These are phyloP conservation scores for Cyclotella sp. DNA, from an alignment of 108 stramenopile species.

Conservation along the genomic window DNA sequence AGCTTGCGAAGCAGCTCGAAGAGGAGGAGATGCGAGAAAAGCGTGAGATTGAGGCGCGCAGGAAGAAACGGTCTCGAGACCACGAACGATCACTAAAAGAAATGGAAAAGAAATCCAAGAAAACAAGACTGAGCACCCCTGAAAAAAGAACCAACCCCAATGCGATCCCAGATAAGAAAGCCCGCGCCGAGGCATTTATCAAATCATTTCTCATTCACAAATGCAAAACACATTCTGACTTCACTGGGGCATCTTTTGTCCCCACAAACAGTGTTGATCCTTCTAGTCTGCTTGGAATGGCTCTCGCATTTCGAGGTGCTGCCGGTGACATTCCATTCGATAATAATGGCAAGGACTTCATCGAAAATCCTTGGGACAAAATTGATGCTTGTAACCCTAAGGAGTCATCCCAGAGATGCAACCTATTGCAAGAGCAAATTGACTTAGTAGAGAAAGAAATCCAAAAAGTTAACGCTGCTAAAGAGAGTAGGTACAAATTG, in stretches of 20 bases:
- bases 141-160: slow-evolving; percentile 35
- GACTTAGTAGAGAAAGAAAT: slow-evolving; percentile 46
- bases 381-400: slow-evolving; percentile 65
- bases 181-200: slow-evolving; percentile 76
- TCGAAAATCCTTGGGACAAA: slow-evolving; percentile 64
- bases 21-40: slow-evolving; percentile 65
- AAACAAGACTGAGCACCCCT: slow-evolving; percentile 34
- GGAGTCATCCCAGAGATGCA: slow-evolving; percentile 64
- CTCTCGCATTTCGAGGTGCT: slow-evolving; percentile 86
- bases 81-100: slow-evolving; percentile 72
- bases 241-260: slow-evolving; percentile 59
- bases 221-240: slow-evolving; percentile 56
- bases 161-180: slow-evolving; percentile 58
- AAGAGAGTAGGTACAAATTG: slow-evolving; percentile 25
- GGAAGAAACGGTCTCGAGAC: slow-evolving; percentile 75
- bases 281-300: slow-evolving; percentile 78
- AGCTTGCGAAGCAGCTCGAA: slow-evolving; percentile 53
- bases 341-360: slow-evolving; percentile 53
- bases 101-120: slow-evolving; percentile 58
- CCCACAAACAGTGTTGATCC: slow-evolving; percentile 75
- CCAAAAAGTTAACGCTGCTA: slow-evolving; percentile 33
- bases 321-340: slow-evolving; percentile 81
- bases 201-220: slow-evolving; percentile 73
- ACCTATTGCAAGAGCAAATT: slow-evolving; percentile 47
- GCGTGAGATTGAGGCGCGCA: slow-evolving; percentile 65